Percentiles rank a stretch among this genome's conserved stretches.
phyloP scores from a whole-genome alignment of 169 alveolate genomes.

The Plasmodium blacklocki region DNA sequence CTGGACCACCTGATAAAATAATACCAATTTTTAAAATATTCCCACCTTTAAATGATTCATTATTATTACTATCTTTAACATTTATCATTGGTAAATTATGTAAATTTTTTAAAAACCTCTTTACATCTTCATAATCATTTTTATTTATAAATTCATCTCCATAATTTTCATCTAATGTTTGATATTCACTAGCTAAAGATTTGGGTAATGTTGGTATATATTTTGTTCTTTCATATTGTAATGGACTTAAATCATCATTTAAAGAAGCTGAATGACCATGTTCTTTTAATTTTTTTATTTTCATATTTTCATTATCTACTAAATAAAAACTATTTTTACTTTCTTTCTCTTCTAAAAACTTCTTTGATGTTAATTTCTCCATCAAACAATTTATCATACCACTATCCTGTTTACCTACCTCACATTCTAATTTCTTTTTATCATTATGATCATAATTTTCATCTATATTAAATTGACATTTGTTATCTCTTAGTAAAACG shows the following conservation, averaged over 20 bases:
- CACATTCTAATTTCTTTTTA: neutral
- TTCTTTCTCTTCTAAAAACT: constrained; percentile 62
- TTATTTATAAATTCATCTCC: constrained; percentile 79
- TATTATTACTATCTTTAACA: constrained; percentile 73
- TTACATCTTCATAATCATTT: constrained; percentile 77
- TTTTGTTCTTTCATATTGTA: constrained; percentile 80
- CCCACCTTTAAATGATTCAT: constrained; percentile 76
- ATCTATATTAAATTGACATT: constrained; percentile 43
- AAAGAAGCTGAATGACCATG: constrained; percentile 82
- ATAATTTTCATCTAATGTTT: constrained; percentile 73
- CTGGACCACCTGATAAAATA: constrained; percentile 99
- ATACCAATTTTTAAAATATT: constrained; percentile 91
- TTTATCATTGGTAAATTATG: constrained; percentile 72
- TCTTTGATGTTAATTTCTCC: constrained; percentile 63
- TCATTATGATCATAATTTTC: constrained; percentile 21
- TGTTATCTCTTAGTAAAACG: constrained; percentile 37
- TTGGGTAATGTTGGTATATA: constrained; percentile 80
- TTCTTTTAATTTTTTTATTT: constrained; percentile 77
- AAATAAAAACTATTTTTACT: constrained; percentile 47
- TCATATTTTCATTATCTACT: constrained; percentile 71
- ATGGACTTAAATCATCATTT: constrained; percentile 83
- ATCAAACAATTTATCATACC: constrained; percentile 70
- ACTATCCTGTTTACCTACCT: constrained; percentile 15
- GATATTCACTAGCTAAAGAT: constrained; percentile 76
- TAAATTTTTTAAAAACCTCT: constrained; percentile 69